phyloP scores from a whole-genome alignment of 2,329 filamentous ascomycete genomes.

The Fonsecaea pedrosoi region DNA sequence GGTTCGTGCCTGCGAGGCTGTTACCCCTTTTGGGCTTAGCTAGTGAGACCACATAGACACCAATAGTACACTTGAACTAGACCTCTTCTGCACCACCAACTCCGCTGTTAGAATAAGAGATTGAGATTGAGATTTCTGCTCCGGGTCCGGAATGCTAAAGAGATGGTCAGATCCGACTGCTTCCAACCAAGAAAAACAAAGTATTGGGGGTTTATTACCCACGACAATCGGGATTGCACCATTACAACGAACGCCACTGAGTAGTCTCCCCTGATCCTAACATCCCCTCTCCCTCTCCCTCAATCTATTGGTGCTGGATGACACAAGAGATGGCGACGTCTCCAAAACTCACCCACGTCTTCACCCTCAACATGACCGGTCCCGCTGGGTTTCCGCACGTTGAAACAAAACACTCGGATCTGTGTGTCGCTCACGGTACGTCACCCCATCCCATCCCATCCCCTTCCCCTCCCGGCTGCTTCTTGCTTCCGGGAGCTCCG shows the following conservation, averaged over 20 bases:
- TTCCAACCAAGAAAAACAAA: not conserved
- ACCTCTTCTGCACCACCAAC: too few species aligned
- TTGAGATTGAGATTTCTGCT: not conserved
- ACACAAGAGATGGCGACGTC: not conserved
- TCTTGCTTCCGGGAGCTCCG: conserved; percentile 6
- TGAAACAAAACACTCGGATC: conserved; percentile 16
- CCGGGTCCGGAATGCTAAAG: conserved; percentile 3
- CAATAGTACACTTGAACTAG: too few species aligned
- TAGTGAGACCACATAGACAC: too few species aligned
- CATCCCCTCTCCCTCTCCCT: not conserved
- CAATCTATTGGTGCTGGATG: not conserved
- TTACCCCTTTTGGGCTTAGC: too few species aligned
- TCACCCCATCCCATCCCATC: conserved; percentile 6
- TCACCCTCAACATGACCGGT: conserved; percentile 4
- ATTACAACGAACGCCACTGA: not conserved
- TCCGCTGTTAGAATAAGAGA: not conserved
- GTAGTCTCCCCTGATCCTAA: not conserved
- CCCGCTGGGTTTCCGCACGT: conserved; percentile 8
- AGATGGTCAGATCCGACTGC: not conserved
- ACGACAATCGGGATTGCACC: not conserved
- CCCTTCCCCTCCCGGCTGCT: not conserved
- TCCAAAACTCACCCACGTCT: conserved; percentile 2
- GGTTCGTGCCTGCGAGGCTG: too few species aligned
- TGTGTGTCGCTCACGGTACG: conserved; percentile 13
- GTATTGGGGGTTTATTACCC: not conserved